phyloP scores from a whole-genome alignment of 2,329 filamentous ascomycete genomes.

The Fusarium longipes region DNA sequence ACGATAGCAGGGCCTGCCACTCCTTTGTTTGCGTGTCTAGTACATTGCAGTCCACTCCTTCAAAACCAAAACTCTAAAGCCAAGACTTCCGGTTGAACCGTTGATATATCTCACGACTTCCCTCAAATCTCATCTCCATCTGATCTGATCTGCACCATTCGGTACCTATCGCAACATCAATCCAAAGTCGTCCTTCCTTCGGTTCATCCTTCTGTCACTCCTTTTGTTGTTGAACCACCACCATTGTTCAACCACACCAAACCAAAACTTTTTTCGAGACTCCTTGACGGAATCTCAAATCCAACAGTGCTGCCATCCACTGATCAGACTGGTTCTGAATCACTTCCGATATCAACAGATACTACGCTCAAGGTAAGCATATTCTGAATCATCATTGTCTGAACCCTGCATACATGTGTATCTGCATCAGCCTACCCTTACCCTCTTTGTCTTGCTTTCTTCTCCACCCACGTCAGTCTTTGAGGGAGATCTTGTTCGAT shows the following conservation, averaged over 20 bases:
- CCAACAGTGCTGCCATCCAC: slow-evolving; percentile 41
- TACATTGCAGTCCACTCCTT: slow-evolving; percentile 51
- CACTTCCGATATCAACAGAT: slow-evolving; percentile 24
- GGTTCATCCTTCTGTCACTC: slow-evolving; percentile 44
- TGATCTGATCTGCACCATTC: slow-evolving; percentile 15
- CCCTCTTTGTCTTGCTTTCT: slow-evolving; percentile 34
- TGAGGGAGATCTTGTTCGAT: slow-evolving; percentile 27
- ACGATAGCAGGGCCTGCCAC: slow-evolving; percentile 43
- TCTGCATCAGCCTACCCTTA: slow-evolving; percentile 19
- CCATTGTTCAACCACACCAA: slow-evolving; percentile 42
- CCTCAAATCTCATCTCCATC: slow-evolving; percentile 19
- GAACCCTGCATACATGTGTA: slow-evolving; percentile 28
- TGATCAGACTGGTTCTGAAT: slow-evolving; percentile 47
- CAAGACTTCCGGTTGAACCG: slow-evolving; percentile 46
- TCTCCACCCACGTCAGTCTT: slow-evolving; percentile 29
- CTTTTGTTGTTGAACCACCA: slow-evolving; percentile 36
- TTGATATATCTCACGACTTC: slow-evolving; percentile 44
- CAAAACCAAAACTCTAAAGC: slow-evolving; percentile 38
- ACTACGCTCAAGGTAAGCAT: slow-evolving; percentile 33
- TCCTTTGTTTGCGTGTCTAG: slow-evolving; percentile 49
- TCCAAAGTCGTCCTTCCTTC: slow-evolving; percentile 39
- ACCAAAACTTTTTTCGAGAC: slow-evolving; percentile 24
- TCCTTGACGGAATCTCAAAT: slow-evolving; percentile 45
- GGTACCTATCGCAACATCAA: slow-evolving; percentile 35
- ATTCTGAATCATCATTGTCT: slow-evolving; percentile 27